phyloP scores from a whole-genome alignment of 495 filamentous ascomycete genomes.

The Lasiosphaeria ovina region DNA sequence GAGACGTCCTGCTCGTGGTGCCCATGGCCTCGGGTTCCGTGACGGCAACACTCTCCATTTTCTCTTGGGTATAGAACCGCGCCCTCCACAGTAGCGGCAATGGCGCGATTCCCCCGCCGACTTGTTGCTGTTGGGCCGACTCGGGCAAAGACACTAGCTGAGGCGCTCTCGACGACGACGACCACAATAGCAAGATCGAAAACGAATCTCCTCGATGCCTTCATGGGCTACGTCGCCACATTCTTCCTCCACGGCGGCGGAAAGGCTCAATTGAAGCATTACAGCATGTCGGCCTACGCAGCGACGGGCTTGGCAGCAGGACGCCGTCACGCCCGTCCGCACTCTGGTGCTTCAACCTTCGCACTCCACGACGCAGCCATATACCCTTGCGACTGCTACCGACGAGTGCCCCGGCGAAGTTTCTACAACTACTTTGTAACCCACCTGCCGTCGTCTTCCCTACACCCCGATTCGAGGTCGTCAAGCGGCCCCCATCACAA shows the following conservation, averaged over 20 bases:
- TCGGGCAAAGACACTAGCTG: constrained; percentile 6
- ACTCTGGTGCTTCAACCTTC: constrained; percentile 16
- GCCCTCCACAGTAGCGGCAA: constrained; percentile 9
- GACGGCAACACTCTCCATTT: constrained; percentile 5
- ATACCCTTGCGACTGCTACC: constrained; percentile 5
- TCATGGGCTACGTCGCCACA: constrained; percentile 47
- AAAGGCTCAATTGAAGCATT: constrained; percentile 4
- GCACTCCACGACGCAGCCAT: background rate
- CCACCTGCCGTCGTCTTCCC: constrained; percentile 86
- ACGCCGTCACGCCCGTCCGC: constrained; percentile 20
- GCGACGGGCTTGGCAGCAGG: constrained; percentile 15
- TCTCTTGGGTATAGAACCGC: background rate
- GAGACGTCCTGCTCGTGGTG: constrained; percentile 3
- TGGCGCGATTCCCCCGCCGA: constrained; percentile 16
- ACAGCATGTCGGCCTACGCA: constrained; percentile 17
- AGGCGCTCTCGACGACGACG: constrained; percentile 4
- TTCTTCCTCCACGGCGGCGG: constrained; percentile 38
- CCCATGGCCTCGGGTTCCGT: constrained; percentile 14
- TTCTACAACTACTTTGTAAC: constrained; percentile 98
- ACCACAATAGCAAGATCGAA: constrained; percentile 1
- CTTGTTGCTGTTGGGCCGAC: constrained; percentile 3
- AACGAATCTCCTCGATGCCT: constrained; percentile 34
- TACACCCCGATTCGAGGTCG: constrained; percentile 78
- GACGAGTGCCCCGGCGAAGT: constrained; percentile 43
- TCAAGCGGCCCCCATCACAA: constrained; percentile 68